phyloP scores from a whole-genome alignment of 768 basidiomycete genomes.

The Hygrophorus pudorinus region DNA sequence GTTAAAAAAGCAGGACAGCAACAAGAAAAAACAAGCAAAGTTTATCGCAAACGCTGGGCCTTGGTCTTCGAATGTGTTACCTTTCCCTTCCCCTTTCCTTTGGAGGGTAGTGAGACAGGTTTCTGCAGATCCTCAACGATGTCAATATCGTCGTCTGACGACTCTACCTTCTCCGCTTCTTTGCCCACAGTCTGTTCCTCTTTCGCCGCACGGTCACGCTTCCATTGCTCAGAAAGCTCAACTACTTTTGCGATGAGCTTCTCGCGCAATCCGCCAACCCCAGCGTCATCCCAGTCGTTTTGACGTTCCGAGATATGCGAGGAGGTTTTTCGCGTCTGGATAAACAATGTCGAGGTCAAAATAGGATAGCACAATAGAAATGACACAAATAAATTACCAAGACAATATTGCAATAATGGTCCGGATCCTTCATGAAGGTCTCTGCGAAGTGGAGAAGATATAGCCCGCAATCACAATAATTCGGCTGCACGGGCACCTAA shows the following conservation, averaged over 20 bases:
- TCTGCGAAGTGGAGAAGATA: slow-evolving; percentile 84
- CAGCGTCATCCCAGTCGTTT: slow-evolving; percentile 41
- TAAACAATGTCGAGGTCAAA: background rate
- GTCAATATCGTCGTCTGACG: slow-evolving; percentile 8
- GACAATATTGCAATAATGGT: slow-evolving; percentile 39
- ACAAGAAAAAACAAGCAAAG: too few species aligned
- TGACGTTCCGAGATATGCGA: slow-evolving; percentile 30
- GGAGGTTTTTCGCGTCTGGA: slow-evolving; percentile 5
- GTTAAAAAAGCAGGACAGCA: too few species aligned
- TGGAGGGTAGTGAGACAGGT: background rate
- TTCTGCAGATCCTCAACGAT: slow-evolving; percentile 7
- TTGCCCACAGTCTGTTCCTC: slow-evolving; percentile 24
- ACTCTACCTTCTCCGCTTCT: slow-evolving; percentile 15
- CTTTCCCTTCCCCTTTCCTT: slow-evolving; percentile 1
- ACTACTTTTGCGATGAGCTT: slow-evolving; percentile 31
- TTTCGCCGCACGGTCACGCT: slow-evolving; percentile 30
- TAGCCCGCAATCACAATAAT: slow-evolving; percentile 88
- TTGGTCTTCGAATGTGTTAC: background rate
- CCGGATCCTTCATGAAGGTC: slow-evolving; percentile 61
- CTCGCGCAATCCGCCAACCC: slow-evolving; percentile 38
- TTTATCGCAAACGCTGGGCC: too few species aligned
- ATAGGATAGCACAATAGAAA: background rate
- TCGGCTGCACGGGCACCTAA: slow-evolving; percentile 83
- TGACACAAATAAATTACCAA: slow-evolving; percentile 19
- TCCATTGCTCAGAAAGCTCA: slow-evolving; percentile 45